Evolutionary conservation across 2,329 filamentous ascomycete species (phyloP), one percentile per base, ranked within the genome.

Genomic region (Cucurbitaria berberidis): DNA sequence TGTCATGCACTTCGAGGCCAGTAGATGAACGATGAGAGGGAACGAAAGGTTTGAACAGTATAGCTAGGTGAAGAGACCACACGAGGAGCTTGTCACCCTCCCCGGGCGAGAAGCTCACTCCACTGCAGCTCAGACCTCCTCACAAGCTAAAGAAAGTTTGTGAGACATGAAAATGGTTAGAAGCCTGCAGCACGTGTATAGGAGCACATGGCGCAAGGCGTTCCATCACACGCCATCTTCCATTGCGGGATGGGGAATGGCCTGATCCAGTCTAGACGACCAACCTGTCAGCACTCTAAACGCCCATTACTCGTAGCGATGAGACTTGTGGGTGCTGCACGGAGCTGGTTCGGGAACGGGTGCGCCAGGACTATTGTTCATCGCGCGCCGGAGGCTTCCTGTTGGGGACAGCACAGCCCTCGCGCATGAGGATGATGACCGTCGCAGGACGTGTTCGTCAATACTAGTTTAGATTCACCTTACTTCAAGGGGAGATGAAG

Each of bases 181-280:
- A 16, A 16, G 36, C 30, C 43, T 48, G 27, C 52, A 22, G 9
- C 26, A 45, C 30, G 27, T 39, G 47, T 51, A 51, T 19, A 42
- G 29, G 54, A 61, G 62, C 59, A 55, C 48, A 59, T 57, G 58
- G 60, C 44, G 44, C 45, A 34, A 59, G n/a, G 63, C 57, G 45
- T 34, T 45, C 30, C 45, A 58, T 62, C 63, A 63, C 60, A 45
- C 63, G 46, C 64, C 59, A 67, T 24, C 10, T 26, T 45, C 52
- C 16, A 45, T 52, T 62, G 18, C 27, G 55, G 61, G 45, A 54
- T 51, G 42, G 36, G 46, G 26, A 44, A 24, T 30, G 16, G 42
- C 50, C 49, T 8, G 36, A 21, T 48, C 32, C 1, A n/a, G 51
- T 48, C 50, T 64, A 66, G 57, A 13, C 19, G 15, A n/a, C 44